Percentiles rank a stretch among this genome's conserved stretches.
phyloP scores from a whole-genome alignment of 805 yeast genomes.

The Ogataea kodamae region DNA sequence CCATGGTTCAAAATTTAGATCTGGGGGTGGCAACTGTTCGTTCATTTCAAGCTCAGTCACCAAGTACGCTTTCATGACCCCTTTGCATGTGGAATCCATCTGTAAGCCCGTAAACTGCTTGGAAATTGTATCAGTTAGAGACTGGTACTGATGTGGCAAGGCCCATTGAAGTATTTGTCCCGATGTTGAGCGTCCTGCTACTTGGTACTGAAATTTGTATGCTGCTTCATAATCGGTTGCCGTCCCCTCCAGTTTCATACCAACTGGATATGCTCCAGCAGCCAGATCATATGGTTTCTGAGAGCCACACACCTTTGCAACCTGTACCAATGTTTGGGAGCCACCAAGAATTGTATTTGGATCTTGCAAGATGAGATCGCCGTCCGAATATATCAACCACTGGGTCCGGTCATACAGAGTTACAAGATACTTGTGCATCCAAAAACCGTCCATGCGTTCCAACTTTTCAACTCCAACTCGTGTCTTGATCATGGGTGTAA shows the following conservation, averaged over 20 bases:
- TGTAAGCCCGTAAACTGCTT: conserved; percentile 24
- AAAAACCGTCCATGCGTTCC: conserved; percentile 37
- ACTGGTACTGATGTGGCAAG: conserved; percentile 50
- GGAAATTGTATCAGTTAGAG: conserved; percentile 29
- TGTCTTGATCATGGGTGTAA: conserved; percentile 55
- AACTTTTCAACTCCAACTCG: conserved; percentile 61
- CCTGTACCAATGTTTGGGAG: conserved; percentile 43
- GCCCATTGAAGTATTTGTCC: conserved; percentile 41
- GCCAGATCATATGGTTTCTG: conserved; percentile 50
- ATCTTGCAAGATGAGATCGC: conserved; percentile 14
- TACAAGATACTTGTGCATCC: conserved; percentile 51
- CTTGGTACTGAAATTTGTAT: conserved; percentile 41
- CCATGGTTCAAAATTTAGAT: conserved; percentile 56
- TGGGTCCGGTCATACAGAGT: conserved; percentile 50
- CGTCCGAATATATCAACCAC: conserved; percentile 61
- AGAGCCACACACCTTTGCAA: conserved; percentile 44
- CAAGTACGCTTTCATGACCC: conserved; percentile 45
- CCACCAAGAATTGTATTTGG: conserved; percentile 34
- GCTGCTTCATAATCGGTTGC: conserved; percentile 33
- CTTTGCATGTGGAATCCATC: conserved; percentile 54
- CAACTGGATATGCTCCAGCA: conserved; percentile 64
- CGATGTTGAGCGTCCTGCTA: conserved; percentile 23
- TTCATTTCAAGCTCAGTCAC: conserved; percentile 32
- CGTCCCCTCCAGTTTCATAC: conserved; percentile 40
- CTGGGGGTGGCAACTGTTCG: conserved; percentile 30